Conservation (phyloP, 139 green algal species). For the Raphidocelis subcapitata region DNA sequence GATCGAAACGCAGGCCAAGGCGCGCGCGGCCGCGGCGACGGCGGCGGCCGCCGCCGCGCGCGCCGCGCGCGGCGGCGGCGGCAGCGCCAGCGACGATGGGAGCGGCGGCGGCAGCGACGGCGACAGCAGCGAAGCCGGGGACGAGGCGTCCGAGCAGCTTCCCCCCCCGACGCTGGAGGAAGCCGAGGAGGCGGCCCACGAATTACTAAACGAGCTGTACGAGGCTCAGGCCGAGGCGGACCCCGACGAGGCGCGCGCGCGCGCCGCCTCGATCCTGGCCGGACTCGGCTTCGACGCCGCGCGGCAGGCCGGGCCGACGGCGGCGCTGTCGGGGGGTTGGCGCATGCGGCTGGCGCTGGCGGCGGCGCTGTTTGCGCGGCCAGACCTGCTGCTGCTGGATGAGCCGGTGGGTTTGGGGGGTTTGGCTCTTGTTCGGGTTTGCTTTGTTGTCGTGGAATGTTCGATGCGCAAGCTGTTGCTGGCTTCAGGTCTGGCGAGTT, state of each 20-base stretch:
- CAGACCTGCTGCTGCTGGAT: conserved; percentile 48
- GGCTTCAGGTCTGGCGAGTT: too few relatives aligned
- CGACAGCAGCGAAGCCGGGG: too few relatives aligned
- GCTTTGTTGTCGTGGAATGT: conserved; percentile 53
- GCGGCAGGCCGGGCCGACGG: conserved; percentile 31
- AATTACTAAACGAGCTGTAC: conserved; percentile 27
- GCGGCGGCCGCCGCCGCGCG: neutral
- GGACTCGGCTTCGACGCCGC: conserved; percentile 42
- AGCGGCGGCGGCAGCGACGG: too few relatives aligned
- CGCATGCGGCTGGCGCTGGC: conserved; percentile 52
- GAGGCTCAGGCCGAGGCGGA: neutral
- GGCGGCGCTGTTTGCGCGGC: conserved; percentile 50
- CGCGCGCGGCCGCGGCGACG: neutral
- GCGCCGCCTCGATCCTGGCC: too few relatives aligned
- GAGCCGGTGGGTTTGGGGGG: too few relatives aligned
- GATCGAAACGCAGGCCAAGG: conserved; percentile 11
- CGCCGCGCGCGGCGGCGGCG: conserved; percentile 1
- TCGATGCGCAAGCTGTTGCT: too few relatives aligned
- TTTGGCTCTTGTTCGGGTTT: too few relatives aligned
- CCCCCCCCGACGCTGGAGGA: neutral
- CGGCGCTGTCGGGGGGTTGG: conserved; percentile 52
- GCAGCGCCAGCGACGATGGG: conserved; percentile 2
- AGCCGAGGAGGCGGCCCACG: conserved; percentile 4
- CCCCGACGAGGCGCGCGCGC: too few relatives aligned
- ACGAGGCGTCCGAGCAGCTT: too few relatives aligned